A percentile compares a stretch with the other conserved stretches of the same genome.
phyloP scores from a whole-genome alignment of 1,284 basidiomycete species.

The Ustilago esculenta region DNA sequence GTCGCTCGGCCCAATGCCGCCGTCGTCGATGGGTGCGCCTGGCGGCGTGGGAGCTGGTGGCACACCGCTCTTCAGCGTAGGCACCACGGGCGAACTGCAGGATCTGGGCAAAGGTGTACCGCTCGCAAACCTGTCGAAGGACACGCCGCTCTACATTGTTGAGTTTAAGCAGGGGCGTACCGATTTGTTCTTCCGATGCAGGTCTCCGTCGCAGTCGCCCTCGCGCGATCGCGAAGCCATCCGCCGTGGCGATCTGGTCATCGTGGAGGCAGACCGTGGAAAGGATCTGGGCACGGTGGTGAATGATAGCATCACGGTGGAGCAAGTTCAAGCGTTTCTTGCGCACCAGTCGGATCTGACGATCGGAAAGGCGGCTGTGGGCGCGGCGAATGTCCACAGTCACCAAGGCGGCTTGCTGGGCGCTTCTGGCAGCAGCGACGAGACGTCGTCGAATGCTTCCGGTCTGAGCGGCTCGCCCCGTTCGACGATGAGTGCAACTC shows the following conservation, averaged over 20 bases:
- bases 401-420: not conserved
- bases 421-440: slow-evolving; percentile 9
- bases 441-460: slow-evolving; percentile 20
- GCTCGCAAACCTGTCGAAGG: slow-evolving; percentile 79
- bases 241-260: slow-evolving; percentile 86
- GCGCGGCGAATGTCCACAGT: slow-evolving; percentile 16
- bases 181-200: slow-evolving; percentile 83
- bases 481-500: slow-evolving; percentile 8
- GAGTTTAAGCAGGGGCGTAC: slow-evolving; percentile 97
- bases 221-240: slow-evolving; percentile 67
- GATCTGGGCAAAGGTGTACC: slow-evolving; percentile 91
- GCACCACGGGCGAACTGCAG: slow-evolving; percentile 31
- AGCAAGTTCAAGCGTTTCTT: slow-evolving; percentile 77
- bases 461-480: slow-evolving; percentile 23
- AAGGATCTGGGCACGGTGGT: slow-evolving; percentile 86
- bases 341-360: slow-evolving; percentile 57
- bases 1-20: slow-evolving; percentile 49
- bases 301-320: slow-evolving; percentile 72
- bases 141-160: slow-evolving; percentile 91
- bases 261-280: slow-evolving; percentile 95
- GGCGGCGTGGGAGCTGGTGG: slow-evolving; percentile 13
- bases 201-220: slow-evolving; percentile 24
- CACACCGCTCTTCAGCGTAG: slow-evolving; percentile 9
- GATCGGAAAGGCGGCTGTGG: slow-evolving; percentile 21
- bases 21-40: slow-evolving; percentile 32